Conservation (phyloP, 108 stramenopile species). For the Fragilariopsis cylindrus region DNA sequence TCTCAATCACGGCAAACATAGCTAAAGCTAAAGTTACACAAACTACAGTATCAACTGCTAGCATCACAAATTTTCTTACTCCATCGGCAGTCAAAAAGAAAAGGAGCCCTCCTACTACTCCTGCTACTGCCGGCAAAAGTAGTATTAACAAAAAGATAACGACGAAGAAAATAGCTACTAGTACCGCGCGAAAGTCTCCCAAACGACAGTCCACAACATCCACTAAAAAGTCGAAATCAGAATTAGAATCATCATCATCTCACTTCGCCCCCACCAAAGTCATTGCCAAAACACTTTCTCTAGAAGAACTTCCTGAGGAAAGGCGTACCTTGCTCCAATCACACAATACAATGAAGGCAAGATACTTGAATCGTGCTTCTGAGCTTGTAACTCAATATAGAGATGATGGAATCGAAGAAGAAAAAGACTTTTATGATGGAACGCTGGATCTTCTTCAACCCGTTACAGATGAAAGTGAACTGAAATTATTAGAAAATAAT, state of each 20-base stretch:
- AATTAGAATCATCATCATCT: not conserved
- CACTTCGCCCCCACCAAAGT: not conserved
- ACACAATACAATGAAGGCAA: constrained; percentile 14
- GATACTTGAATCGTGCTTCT: constrained; percentile 14
- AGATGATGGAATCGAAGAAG: constrained; percentile 21
- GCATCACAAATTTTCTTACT: too few species aligned
- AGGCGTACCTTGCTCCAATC: constrained; percentile 15
- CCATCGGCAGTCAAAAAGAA: not conserved
- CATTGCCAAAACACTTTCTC: not conserved
- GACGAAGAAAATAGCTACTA: not conserved
- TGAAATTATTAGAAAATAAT: not conserved
- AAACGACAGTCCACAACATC: constrained; percentile 3
- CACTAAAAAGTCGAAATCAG: not conserved
- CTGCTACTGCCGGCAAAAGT: not conserved
- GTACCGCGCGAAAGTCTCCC: not conserved
- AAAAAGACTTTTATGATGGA: not conserved
- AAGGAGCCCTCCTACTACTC: not conserved
- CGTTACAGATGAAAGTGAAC: constrained; percentile 18
- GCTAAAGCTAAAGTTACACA: too few species aligned
- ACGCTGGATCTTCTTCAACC: not conserved
- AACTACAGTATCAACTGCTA: too few species aligned
- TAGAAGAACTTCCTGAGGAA: constrained; percentile 11
- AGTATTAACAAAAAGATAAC: not conserved
- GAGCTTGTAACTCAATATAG: constrained; percentile 19
- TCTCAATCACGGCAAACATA: too few species aligned